Base-by-base conservation (phyloP, 331 rosid genomes). In the Malus hybrid region DNA sequence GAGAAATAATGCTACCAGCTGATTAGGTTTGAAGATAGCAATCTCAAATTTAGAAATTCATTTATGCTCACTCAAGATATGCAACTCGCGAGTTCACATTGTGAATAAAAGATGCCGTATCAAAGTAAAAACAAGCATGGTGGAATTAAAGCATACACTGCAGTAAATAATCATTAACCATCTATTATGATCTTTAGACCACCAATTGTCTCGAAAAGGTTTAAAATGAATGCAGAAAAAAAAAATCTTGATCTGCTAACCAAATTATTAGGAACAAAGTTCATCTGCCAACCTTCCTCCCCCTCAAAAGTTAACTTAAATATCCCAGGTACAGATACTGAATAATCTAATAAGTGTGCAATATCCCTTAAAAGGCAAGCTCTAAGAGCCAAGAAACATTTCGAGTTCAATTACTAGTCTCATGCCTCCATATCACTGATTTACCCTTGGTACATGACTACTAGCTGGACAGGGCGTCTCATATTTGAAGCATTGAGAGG, bases 1-100 rank as follows among this genome's bases (percentile, higher is more conserved):
- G 20, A 82, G 33, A 73, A 68, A 52, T n/a, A 67, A 24, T 12
- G 28, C 28, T 50, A 34, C 36, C 22, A 71, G 60, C 81, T 62
- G 19, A 62, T 52, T 68, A 79, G 50, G 29, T 31, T 70, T 73
- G 34, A 71, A n/a, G 56, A 71, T 59, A 66, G 24, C 11, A 64
- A 56, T 60, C 70, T 31, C 4, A 66, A 48, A 46, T 24, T 70
- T 64, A 82, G 32, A 68, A 20, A 50, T 32, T 19, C 32, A 14
- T 33, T 48, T 32, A 65, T 73, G 33, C 61, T 54, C 66, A 54
- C 28, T 59, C 54, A 24, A 70, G 48, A 48, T 54, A 64, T 64
- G 29, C 57, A 78, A 60, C 16, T 66, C 15, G 65, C 29, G 55
- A 27, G 56, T 14, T 31, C 56, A 44, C 2, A 31, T 19, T 69